These are phyloP conservation scores for Pyrus bretschneideri DNA, from an alignment of 306 rosid species.

Conservation along the genomic window DNA sequence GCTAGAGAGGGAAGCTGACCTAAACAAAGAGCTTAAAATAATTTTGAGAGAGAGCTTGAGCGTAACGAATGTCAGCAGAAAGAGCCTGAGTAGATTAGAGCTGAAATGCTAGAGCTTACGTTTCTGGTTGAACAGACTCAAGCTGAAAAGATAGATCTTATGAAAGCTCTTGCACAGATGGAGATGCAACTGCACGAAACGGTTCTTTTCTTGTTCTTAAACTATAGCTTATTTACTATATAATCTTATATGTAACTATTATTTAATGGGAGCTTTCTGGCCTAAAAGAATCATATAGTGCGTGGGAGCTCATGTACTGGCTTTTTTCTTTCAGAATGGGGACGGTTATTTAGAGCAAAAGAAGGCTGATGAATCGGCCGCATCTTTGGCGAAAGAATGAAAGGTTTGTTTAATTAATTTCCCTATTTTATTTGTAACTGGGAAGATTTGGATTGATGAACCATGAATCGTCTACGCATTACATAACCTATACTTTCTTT, in stretches of 20 bases:
- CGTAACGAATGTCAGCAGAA: too few relatives aligned
- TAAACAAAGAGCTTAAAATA: not conserved
- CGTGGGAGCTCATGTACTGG: not conserved
- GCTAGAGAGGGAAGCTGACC: not conserved
- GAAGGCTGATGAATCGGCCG: conserved; percentile 38
- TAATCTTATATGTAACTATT: too few relatives aligned
- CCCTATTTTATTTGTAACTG: not conserved
- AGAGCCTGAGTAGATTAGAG: conserved; percentile 3
- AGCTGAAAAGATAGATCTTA: conserved; percentile 8
- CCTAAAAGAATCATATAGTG: not conserved
- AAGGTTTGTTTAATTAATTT: conserved; percentile 24
- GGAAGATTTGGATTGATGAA: not conserved
- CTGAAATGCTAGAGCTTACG: not conserved
- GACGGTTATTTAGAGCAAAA: conserved; percentile 49
- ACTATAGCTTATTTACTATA: too few relatives aligned
- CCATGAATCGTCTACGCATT: not conserved
- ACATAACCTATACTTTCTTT: not conserved
- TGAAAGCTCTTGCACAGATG: conserved; percentile 3
- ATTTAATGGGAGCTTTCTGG: not conserved
- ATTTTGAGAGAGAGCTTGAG: not conserved
- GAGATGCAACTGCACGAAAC: conserved; percentile 42
- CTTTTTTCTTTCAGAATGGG: conserved; percentile 33
- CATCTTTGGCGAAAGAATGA: conserved; percentile 42
- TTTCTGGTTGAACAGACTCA: not conserved
- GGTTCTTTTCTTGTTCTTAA: conserved; percentile 23